Percentiles rank a stretch among this genome's conserved stretches.
Evolutionary conservation across 2,329 filamentous ascomycete genomes (phyloP).

Genomic region (Colletotrichum sp.): DNA sequence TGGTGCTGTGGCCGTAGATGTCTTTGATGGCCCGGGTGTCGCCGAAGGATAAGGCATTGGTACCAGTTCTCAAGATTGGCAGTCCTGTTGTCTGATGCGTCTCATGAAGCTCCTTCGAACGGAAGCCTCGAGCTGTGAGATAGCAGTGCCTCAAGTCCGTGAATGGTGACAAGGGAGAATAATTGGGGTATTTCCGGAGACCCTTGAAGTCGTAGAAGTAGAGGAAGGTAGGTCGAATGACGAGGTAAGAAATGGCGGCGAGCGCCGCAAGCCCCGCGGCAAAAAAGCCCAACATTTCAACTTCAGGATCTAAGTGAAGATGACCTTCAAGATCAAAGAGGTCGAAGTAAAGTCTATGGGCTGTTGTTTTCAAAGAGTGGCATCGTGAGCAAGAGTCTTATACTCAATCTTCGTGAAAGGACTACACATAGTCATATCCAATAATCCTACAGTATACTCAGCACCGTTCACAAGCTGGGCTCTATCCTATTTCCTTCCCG

Average conservation of each 20-base stretch:
- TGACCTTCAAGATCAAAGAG: neutral
- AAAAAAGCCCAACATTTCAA: neutral
- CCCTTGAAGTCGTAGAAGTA: neutral
- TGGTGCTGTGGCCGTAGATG: constrained; percentile 55
- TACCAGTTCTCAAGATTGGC: constrained; percentile 48
- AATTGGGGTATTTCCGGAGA: neutral
- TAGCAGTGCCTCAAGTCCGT: neutral
- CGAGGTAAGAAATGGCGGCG: neutral
- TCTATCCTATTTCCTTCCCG: neutral
- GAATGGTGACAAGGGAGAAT: neutral
- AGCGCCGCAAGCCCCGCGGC: neutral
- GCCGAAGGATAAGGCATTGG: constrained; percentile 46
- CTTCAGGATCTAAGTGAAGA: too few species aligned
- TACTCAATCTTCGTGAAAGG: neutral
- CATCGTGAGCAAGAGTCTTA: neutral
- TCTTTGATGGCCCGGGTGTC: constrained; percentile 49
- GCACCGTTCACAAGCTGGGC: rapidly evolving
- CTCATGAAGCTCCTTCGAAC: neutral
- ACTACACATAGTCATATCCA: neutral
- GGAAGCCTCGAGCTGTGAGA: neutral
- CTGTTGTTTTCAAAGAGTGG: neutral
- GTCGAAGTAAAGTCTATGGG: neutral
- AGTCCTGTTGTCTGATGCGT: neutral
- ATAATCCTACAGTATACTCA: neutral
- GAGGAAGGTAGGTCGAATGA: neutral